Evolutionary conservation across 2,329 filamentous ascomycete species (phyloP).

Genomic region (Exophiala bonariae): DNA sequence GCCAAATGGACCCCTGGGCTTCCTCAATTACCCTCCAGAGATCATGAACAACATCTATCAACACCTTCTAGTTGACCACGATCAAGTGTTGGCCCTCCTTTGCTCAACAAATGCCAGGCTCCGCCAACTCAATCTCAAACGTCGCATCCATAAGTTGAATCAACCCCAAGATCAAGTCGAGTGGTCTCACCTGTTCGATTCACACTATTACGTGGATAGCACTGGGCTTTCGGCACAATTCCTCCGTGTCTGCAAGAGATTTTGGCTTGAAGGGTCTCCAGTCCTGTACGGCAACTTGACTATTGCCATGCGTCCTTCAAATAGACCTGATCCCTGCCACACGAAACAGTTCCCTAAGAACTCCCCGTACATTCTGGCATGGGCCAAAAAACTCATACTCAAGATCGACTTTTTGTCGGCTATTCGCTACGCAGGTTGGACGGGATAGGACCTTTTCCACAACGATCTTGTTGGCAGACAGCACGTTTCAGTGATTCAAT

Average conservation of each 20-base stretch:
- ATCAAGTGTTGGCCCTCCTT: slow-evolving; percentile 12
- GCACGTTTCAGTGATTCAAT: too few relatives aligned
- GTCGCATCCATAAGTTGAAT: background rate
- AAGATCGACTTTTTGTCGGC: background rate
- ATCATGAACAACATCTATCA: slow-evolving; percentile 17
- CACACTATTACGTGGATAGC: slow-evolving; percentile 10
- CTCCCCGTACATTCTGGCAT: slow-evolving; percentile 6
- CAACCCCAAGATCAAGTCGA: background rate
- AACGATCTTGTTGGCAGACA: too few relatives aligned
- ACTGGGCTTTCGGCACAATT: slow-evolving; percentile 14
- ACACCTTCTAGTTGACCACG: slow-evolving; percentile 11
- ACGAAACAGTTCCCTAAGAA: slow-evolving; percentile 9
- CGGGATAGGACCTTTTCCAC: too few relatives aligned
- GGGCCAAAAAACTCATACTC: slow-evolving; percentile 4
- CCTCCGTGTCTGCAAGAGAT: slow-evolving; percentile 16
- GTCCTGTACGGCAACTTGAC: slow-evolving; percentile 15
- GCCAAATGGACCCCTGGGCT: slow-evolving; percentile 13
- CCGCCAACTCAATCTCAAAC: background rate
- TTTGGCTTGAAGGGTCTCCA: slow-evolving; percentile 10
- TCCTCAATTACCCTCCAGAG: slow-evolving; percentile 14
- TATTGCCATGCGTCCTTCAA: slow-evolving; percentile 8
- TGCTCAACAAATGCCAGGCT: slow-evolving; percentile 10
- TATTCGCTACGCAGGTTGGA: too few relatives aligned
- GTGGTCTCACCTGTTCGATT: slow-evolving; percentile 9
- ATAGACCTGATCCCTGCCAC: slow-evolving; percentile 6